Evolutionary conservation across 495 filamentous ascomycete species (phyloP).

Genomic region (Aspergillus taichungensis): DNA sequence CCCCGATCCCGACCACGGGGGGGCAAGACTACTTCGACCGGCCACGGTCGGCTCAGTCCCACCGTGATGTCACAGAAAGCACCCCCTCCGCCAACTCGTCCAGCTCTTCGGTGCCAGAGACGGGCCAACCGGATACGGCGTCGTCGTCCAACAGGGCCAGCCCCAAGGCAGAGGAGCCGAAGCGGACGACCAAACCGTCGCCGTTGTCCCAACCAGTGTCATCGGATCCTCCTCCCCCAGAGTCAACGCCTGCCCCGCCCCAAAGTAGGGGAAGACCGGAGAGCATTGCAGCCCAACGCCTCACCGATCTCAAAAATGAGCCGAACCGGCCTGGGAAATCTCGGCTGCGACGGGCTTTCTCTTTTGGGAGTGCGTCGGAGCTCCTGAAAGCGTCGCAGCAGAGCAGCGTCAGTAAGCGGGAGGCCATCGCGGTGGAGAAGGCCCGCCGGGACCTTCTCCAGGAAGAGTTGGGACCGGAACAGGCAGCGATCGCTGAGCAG

Average conservation of each 20-base stretch:
- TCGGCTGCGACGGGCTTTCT: constrained; percentile 83
- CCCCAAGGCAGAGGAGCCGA: constrained; percentile 61
- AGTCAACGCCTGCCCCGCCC: constrained; percentile 11
- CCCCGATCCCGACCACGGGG: constrained; percentile 15
- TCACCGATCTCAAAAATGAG: constrained; percentile 72
- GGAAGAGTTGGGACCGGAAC: constrained; percentile 71
- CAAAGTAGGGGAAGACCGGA: constrained; percentile 20
- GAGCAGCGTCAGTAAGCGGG: constrained; percentile 46
- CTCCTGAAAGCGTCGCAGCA: constrained; percentile 68
- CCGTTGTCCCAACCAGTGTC: constrained; percentile 78
- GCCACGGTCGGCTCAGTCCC: constrained; percentile 47
- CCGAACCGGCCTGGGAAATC: constrained; percentile 71
- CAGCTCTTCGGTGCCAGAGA: constrained; percentile 36
- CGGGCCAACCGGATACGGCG: constrained; percentile 5
- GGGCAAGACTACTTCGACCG: constrained; percentile 35
- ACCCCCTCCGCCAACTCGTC: constrained; percentile 40
- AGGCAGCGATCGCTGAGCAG: constrained; percentile 79
- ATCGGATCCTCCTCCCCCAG: constrained; percentile 38
- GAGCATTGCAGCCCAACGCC: constrained; percentile 70
- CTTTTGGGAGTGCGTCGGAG: constrained; percentile 93
- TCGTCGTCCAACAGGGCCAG: constrained; percentile 45
- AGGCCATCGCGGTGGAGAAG: constrained; percentile 50
- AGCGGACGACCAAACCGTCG: constrained; percentile 68
- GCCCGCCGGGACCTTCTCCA: constrained; percentile 62
- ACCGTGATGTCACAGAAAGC: constrained; percentile 51